These are phyloP conservation scores for Lachancea waltii DNA, from an alignment of 805 yeast genomes.

Conservation along the genomic window DNA sequence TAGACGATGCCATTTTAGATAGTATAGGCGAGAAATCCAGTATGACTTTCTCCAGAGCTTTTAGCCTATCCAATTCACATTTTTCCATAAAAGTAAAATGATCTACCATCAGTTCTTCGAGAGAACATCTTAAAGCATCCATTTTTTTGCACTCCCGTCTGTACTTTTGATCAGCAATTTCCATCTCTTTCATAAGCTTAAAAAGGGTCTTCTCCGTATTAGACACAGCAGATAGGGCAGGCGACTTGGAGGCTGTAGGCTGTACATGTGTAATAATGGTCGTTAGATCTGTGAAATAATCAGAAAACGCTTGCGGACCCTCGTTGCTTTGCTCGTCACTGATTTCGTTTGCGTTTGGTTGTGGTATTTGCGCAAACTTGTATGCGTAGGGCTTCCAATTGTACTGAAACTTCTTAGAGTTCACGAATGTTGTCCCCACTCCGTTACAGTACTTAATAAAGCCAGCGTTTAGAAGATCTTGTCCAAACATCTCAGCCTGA, in stretches of 20 bases:
- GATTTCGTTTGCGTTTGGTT: conserved; percentile 11
- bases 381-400: conserved; percentile 76
- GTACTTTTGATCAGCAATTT: conserved; percentile 51
- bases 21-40: conserved; percentile 65
- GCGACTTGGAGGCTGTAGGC: background rate
- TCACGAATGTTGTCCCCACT: conserved; percentile 69
- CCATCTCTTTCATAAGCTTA: conserved; percentile 51
- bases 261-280: conserved; percentile 9
- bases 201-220: conserved; percentile 36
- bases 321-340: conserved; percentile 2
- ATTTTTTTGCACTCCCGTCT: conserved; percentile 47
- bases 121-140: conserved; percentile 61
- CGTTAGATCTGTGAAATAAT: conserved; percentile 15
- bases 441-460: conserved; percentile 47
- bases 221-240: conserved; percentile 4
- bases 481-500: conserved; percentile 68
- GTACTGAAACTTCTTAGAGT: conserved; percentile 64
- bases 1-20: conserved; percentile 50
- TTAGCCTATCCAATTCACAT: conserved; percentile 72
- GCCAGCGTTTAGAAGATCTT: conserved; percentile 56
- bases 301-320: conserved; percentile 7
- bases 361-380: conserved; percentile 41
- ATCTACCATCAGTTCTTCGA: conserved; percentile 67
- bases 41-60: conserved; percentile 69
- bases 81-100: conserved; percentile 72